Conservation (phyloP, 305 asterid species). For the Ilex paraguariensis region DNA sequence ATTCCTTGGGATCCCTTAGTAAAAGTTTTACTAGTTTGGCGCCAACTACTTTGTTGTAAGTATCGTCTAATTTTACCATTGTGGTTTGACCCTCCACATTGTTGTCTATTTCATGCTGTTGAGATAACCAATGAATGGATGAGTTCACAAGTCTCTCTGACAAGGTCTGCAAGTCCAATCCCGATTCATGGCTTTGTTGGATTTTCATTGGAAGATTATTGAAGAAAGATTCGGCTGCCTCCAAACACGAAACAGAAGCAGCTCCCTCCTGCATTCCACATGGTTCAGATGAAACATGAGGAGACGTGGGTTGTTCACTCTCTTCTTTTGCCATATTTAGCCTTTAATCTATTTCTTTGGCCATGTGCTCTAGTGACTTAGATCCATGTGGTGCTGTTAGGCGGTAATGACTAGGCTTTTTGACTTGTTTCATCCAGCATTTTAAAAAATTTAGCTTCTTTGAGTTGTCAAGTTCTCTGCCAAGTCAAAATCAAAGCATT, state of each 20-base stretch:
- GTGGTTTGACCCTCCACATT: conserved; percentile 29
- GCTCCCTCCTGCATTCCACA: conserved; percentile 39
- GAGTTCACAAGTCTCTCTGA: conserved; percentile 71
- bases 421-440: conserved; percentile 88
- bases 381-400: conserved; percentile 17
- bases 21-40: conserved; percentile 38
- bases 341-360: neutral
- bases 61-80: conserved; percentile 22
- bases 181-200: conserved; percentile 64
- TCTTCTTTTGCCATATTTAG: neutral
- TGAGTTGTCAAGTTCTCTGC: conserved; percentile 37
- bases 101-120: conserved; percentile 25
- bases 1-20: conserved; percentile 67
- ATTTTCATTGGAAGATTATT: conserved; percentile 45
- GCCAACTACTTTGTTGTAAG: conserved; percentile 25
- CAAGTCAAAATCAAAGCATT: conserved; percentile 61
- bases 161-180: conserved; percentile 73
- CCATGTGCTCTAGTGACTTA: conserved; percentile 18
- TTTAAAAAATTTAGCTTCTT: conserved; percentile 79
- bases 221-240: conserved; percentile 52
- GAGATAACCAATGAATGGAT: conserved; percentile 47
- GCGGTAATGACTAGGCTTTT: conserved; percentile 27
- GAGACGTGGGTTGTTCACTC: conserved; percentile 29
- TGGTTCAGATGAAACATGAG: conserved; percentile 32
- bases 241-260: conserved; percentile 30